These are phyloP conservation scores for Oryza glumipatula DNA, from an alignment of 176 grass and related monocot genomes.

Conservation along the genomic window DNA sequence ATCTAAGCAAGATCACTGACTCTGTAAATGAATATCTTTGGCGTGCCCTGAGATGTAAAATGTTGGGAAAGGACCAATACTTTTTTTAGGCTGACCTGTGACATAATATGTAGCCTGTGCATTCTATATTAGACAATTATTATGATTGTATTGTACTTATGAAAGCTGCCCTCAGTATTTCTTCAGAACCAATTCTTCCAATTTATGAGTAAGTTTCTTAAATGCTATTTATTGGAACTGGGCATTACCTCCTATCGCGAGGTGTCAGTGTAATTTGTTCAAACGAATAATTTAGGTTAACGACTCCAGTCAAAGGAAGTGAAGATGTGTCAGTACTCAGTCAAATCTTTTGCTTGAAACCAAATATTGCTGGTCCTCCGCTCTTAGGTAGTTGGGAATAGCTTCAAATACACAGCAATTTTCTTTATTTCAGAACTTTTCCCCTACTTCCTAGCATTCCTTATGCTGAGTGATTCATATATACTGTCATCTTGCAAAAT, in stretches of 20 bases:
- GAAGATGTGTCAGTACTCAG: neutral
- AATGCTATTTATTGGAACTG: constrained; percentile 13
- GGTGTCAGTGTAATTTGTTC: neutral
- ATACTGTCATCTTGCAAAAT: constrained; percentile 23
- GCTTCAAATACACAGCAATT: constrained; percentile 32
- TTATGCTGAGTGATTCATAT: constrained; percentile 16
- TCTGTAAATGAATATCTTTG: constrained; percentile 39
- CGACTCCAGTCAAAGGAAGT: constrained; percentile 19
- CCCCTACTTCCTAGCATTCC: constrained; percentile 30
- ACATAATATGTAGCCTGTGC: constrained; percentile 18
- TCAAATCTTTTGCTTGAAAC: constrained; percentile 55
- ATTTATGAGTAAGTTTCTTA: constrained; percentile 2
- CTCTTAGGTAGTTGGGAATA: constrained; percentile 38
- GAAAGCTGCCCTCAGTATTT: constrained; percentile 23
- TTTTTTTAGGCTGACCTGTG: constrained; percentile 41
- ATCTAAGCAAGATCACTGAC: constrained; percentile 30
- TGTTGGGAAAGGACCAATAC: constrained; percentile 27
- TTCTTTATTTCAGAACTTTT: constrained; percentile 27
- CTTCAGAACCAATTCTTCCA: neutral
- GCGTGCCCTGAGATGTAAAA: constrained; percentile 35
- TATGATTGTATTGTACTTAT: constrained; percentile 27
- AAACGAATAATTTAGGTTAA: neutral
- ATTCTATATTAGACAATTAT: constrained; percentile 20
- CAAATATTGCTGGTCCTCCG: constrained; percentile 39
- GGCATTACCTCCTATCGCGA: neutral